These are phyloP conservation scores for Tetracentron sinense DNA, from an alignment of 164 flowering plant species.

Conservation along the genomic window DNA sequence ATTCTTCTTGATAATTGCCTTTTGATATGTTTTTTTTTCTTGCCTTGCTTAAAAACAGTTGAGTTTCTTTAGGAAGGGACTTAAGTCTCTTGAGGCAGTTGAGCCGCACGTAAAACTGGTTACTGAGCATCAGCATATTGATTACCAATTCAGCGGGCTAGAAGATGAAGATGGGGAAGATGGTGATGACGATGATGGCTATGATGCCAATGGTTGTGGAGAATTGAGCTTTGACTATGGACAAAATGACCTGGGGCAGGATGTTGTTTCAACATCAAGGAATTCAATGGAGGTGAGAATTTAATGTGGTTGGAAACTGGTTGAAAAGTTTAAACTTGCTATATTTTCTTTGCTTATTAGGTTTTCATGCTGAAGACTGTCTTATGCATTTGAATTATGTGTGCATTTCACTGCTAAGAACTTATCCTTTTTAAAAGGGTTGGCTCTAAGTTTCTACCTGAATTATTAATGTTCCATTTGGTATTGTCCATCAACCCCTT, in stretches of 20 bases:
- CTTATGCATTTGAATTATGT: not conserved
- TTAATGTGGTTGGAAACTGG: not conserved
- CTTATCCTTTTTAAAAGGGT: not conserved
- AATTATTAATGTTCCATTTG: not conserved
- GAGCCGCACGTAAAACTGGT: slow-evolving; percentile 72
- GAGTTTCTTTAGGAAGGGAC: slow-evolving; percentile 69
- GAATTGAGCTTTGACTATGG: slow-evolving; percentile 86
- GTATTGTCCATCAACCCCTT: not conserved
- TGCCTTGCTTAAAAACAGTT: slow-evolving; percentile 41
- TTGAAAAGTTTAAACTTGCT: not conserved
- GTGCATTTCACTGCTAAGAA: not conserved
- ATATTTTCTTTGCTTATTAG: not conserved
- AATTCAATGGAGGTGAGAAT: slow-evolving; percentile 67
- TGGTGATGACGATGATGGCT: slow-evolving; percentile 35
- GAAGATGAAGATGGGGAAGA: slow-evolving; percentile 60
- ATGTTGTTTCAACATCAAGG: slow-evolving; percentile 38
- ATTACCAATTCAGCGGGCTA: slow-evolving; percentile 78
- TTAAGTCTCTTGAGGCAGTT: slow-evolving; percentile 64
- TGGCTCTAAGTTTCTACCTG: not conserved
- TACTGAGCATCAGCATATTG: slow-evolving; percentile 74
- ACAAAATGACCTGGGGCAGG: slow-evolving; percentile 41
- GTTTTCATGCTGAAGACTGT: not conserved
- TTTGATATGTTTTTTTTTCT: slow-evolving; percentile 1
- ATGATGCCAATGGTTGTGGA: slow-evolving; percentile 48
- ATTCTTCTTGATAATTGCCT: not conserved